Conservation (phyloP, 1,139 yeast species). For the Nakaseomyces kungkrabaensis region DNA sequence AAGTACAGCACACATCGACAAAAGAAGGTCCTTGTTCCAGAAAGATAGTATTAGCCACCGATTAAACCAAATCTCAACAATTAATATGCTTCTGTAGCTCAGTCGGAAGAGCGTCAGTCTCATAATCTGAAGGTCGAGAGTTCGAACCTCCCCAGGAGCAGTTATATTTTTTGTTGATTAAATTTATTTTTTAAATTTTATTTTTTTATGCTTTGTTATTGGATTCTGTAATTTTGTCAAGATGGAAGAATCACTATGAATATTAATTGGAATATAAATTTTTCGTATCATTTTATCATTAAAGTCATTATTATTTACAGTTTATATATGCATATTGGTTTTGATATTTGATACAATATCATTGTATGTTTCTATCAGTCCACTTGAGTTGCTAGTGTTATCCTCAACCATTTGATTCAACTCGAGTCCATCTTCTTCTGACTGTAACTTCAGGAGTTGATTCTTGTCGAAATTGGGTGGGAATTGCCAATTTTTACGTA, state of each 20-base stretch:
- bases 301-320: neutral
- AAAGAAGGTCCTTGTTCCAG: too few species aligned
- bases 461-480: constrained; percentile 15
- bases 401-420: neutral
- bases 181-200: neutral
- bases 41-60: too few species aligned
- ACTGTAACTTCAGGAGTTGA: neutral
- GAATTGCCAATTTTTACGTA: constrained; percentile 19
- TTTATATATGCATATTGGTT: neutral
- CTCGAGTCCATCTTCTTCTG: neutral
- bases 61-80: neutral
- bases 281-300: too few species aligned
- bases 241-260: too few species aligned
- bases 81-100: constrained; percentile 33
- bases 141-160: constrained; percentile 26
- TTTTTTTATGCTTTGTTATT: neutral
- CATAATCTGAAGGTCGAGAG: constrained; percentile 41
- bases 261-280: neutral
- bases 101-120: constrained; percentile 42
- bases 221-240: too few species aligned
- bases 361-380: neutral
- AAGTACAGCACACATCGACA: too few species aligned
- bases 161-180: constrained; percentile 5
- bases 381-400: neutral
- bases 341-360: neutral